Base-by-base conservation (phyloP, 2,329 filamentous ascomycete genomes). In the Colletotrichum musae region DNA sequence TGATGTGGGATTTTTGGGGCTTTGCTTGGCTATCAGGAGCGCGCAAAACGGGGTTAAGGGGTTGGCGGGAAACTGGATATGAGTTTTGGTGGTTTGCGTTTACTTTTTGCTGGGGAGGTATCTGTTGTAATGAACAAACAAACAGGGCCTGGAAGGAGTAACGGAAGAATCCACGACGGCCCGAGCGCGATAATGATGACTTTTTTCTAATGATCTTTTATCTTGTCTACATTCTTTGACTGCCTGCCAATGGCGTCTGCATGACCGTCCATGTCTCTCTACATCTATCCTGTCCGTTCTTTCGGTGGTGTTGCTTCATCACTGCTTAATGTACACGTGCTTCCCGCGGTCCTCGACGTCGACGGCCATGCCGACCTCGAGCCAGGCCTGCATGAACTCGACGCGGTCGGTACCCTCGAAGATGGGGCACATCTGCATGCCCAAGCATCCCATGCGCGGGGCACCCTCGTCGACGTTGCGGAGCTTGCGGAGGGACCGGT, bases 361-460 rank as follows among this genome's bases (percentile, higher is more conserved):
- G 43, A 90, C 77, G 6, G 81, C 78, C 84, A 90, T 90, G 68
- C 88, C 89, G 10, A 88, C 86, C 70, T 87, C 84, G 36, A 91
- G 72, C 72, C 80, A 84, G 13, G 81, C 81, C 72, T 86, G 81
- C 70, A 81, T 75, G 5, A 71, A 43, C 24, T 58, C 60, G 45
- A 58, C 60, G 45, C 61, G 45, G 5, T 68, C 68, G 5, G 75
- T 72, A 24, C 77, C 72, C 9, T 83, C 77, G 70, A 85, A 88
- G 36, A 88, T 72, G 6, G 91, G 90, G 47, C 88, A 89, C 68
- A 92, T 79, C 77, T 91, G 89, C 88, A 93, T 90, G 6, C 90
- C 91, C 28, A 92, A 75, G 72, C 89, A 91, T 0, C 89, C 87
- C 61, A 78, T 80, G 54, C 81, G 83, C 32, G 86, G 86, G 0